phyloP scores from a whole-genome alignment of 1,139 yeast species.

The Candida sanyaensis region DNA sequence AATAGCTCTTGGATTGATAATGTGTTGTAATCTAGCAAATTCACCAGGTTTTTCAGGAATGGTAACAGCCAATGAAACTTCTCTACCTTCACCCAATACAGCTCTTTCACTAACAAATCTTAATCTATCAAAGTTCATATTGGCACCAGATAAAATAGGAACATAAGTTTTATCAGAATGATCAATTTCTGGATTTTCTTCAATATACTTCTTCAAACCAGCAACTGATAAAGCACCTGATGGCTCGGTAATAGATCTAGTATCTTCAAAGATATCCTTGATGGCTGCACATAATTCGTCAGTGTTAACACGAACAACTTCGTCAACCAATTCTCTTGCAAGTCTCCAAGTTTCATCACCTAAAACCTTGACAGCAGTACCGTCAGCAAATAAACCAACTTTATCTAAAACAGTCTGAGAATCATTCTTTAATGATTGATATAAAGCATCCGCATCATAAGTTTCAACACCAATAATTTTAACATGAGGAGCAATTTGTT shows the following conservation, averaged over 20 bases:
- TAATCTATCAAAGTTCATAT: constrained; percentile 95
- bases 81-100: constrained; percentile 95
- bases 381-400: constrained; percentile 99
- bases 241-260: constrained; percentile 93
- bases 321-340: constrained; percentile 79
- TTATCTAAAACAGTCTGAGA: constrained; percentile 57
- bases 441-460: constrained; percentile 88
- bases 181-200: constrained; percentile 64
- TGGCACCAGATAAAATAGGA: constrained; percentile 92
- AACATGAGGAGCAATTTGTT: constrained; percentile 96
- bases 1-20: constrained; percentile 82
- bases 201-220: constrained; percentile 81
- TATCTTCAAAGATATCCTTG: constrained; percentile 94
- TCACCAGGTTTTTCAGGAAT: constrained; percentile 95
- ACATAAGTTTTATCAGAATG: constrained; percentile 76
- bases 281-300: constrained; percentile 98
- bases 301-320: constrained; percentile 81
- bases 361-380: constrained; percentile 91
- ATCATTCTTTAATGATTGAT: constrained; percentile 64
- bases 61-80: constrained; percentile 84
- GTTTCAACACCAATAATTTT: constrained; percentile 96
- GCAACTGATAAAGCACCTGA: constrained; percentile 97
- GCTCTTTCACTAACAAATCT: constrained; percentile 98
- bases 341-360: constrained; percentile 93
- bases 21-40: constrained; percentile 69